Conservation (phyloP, 805 yeast genomes). For the Pichia gijzeniarum region DNA sequence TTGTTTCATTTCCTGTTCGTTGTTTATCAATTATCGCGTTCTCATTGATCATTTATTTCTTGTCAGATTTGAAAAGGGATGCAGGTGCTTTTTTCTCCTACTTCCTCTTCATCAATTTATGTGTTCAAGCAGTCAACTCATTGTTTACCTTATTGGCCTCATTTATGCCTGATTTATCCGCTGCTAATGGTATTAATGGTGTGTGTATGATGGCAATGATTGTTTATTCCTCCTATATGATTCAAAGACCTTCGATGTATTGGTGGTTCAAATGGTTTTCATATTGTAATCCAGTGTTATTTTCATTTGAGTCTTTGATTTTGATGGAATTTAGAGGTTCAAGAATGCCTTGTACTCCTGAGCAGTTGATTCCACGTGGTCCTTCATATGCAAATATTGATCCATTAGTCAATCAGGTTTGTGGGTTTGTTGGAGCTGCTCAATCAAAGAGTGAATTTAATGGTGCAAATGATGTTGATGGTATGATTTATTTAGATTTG, state of each 20-base stretch:
- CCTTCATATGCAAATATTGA: constrained; percentile 41
- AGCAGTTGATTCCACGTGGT: constrained; percentile 46
- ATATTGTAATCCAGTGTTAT: constrained; percentile 42
- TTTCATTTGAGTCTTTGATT: constrained; percentile 50
- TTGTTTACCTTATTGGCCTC: constrained; percentile 52
- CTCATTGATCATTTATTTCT: constrained; percentile 43
- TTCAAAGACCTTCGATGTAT: constrained; percentile 52
- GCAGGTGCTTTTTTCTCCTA: constrained; percentile 52
- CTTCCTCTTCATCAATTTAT: constrained; percentile 34
- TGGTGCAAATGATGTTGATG: constrained; percentile 36
- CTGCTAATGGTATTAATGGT: constrained; percentile 59
- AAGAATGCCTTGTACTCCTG: constrained; percentile 41
- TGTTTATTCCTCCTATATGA: constrained; percentile 58
- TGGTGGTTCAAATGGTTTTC: constrained; percentile 60
- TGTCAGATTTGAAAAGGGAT: constrained; percentile 42
- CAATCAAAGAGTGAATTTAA: constrained; percentile 17
- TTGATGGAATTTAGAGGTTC: constrained; percentile 51
- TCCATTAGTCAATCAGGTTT: constrained; percentile 34
- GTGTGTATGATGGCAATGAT: constrained; percentile 42
- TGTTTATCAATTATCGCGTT: constrained; percentile 42
- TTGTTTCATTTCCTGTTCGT: constrained; percentile 54
- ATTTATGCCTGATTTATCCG: constrained; percentile 39
- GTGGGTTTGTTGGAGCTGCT: constrained; percentile 47
- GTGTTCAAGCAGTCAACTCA: constrained; percentile 41
- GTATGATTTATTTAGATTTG: constrained; percentile 40